Evolutionary conservation across 257 asterid genomes (phyloP).

Genomic region (Solanum verrucosum): DNA sequence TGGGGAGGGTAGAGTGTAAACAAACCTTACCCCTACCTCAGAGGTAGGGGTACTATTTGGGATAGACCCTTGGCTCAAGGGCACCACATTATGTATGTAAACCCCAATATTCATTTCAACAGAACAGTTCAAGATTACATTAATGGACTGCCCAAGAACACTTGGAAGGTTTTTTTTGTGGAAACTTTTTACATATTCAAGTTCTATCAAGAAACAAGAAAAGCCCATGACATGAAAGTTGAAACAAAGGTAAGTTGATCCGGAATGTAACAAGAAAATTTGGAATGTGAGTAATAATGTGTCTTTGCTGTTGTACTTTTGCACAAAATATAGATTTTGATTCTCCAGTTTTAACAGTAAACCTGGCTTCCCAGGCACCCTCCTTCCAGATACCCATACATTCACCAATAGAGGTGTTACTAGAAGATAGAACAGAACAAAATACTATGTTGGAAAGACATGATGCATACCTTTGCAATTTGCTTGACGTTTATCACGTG

Average conservation of each 20-base stretch:
- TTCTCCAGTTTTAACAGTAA: neutral
- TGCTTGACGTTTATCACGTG: slow-evolving; percentile 70
- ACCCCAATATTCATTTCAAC: neutral
- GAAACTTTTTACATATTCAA: neutral
- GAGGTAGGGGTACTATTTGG: neutral
- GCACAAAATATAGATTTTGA: neutral
- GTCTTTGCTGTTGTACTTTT: neutral
- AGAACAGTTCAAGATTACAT: neutral
- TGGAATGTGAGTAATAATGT: neutral
- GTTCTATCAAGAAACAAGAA: neutral
- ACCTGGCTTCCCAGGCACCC: neutral
- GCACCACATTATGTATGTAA: neutral
- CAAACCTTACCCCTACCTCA: neutral
- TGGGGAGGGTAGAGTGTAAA: neutral
- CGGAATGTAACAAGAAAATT: neutral
- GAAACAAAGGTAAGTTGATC: neutral
- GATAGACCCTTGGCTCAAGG: neutral
- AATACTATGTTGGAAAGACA: neutral
- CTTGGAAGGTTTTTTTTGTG: neutral
- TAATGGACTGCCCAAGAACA: neutral
- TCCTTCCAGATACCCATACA: neutral
- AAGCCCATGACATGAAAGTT: neutral
- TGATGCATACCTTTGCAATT: slow-evolving; percentile 43
- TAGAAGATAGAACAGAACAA: neutral
- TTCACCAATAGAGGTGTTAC: neutral